Conservation (phyloP, 345 rosid species). For the Citrus trifoliata region DNA sequence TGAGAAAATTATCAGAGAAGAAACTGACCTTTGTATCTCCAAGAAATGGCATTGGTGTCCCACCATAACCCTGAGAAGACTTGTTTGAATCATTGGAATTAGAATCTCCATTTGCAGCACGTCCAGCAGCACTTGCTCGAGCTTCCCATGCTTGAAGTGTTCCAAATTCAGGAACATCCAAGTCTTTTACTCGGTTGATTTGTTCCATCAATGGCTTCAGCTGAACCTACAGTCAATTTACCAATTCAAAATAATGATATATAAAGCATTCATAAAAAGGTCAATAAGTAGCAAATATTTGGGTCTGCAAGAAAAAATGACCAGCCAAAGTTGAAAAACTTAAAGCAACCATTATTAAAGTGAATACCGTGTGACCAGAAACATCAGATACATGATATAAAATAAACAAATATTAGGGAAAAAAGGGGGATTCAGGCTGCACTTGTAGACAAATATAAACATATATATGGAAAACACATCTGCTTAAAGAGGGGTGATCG, state of each 20-base stretch:
- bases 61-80: conserved; percentile 70
- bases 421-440: not conserved
- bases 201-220: conserved; percentile 73
- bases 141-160: conserved; percentile 87
- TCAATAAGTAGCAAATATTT: not conserved
- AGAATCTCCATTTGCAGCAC: conserved; percentile 54
- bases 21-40: conserved; percentile 77
- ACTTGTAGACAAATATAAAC: not conserved
- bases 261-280: not conserved
- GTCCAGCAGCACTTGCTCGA: conserved; percentile 69
- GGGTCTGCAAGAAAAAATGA: not conserved
- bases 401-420: not conserved
- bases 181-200: conserved; percentile 76
- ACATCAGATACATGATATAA: not conserved
- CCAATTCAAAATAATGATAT: conserved; percentile 1
- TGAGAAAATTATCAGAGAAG: not conserved
- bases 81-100: conserved; percentile 69
- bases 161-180: conserved; percentile 74
- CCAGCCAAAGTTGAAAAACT: not conserved
- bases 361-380: not conserved
- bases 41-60: conserved; percentile 84
- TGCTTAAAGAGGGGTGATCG: not conserved
- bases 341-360: not conserved
- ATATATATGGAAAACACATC: not conserved
- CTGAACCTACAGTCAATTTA: conserved; percentile 55